These are phyloP conservation scores for Leccinum broughii DNA, from an alignment of 768 basidiomycete species.

Conservation along the genomic window DNA sequence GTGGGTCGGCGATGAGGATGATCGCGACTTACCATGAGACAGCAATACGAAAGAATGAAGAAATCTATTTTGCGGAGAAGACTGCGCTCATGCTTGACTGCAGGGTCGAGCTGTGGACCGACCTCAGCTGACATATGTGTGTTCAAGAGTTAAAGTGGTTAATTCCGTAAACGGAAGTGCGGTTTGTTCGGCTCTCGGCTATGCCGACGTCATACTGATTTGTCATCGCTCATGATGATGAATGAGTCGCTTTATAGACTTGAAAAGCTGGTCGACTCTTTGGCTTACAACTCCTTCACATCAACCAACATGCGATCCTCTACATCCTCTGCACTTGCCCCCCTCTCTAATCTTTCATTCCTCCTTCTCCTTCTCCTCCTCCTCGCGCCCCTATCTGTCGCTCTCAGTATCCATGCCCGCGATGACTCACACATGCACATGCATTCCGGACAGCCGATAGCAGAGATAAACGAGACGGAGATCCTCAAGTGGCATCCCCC, in stretches of 20 bases:
- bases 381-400: slow-evolving; percentile 16
- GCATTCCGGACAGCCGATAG: slow-evolving; percentile 47
- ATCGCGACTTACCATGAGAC: slow-evolving; percentile 52
- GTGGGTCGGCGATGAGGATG: slow-evolving; percentile 1
- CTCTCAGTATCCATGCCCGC: slow-evolving; percentile 15
- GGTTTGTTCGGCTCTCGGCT: neutral
- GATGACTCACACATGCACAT: slow-evolving; percentile 47
- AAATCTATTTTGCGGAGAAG: slow-evolving; percentile 63
- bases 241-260: neutral
- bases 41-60: slow-evolving; percentile 71
- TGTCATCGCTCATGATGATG: slow-evolving; percentile 4
- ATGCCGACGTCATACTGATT: slow-evolving; percentile 15
- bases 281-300: neutral
- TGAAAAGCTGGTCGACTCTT: neutral
- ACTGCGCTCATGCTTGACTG: slow-evolving; percentile 39
- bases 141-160: neutral
- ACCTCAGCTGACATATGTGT: neutral
- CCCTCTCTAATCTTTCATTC: neutral
- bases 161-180: neutral
- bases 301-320: slow-evolving; percentile 11
- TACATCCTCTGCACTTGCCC: neutral
- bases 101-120: neutral
- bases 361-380: slow-evolving; percentile 11
- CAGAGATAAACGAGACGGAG: slow-evolving; percentile 78
- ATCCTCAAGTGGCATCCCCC: slow-evolving; percentile 62